Base-by-base conservation (phyloP, 1,284 basidiomycete genomes). In the Omphalotus olearius region DNA sequence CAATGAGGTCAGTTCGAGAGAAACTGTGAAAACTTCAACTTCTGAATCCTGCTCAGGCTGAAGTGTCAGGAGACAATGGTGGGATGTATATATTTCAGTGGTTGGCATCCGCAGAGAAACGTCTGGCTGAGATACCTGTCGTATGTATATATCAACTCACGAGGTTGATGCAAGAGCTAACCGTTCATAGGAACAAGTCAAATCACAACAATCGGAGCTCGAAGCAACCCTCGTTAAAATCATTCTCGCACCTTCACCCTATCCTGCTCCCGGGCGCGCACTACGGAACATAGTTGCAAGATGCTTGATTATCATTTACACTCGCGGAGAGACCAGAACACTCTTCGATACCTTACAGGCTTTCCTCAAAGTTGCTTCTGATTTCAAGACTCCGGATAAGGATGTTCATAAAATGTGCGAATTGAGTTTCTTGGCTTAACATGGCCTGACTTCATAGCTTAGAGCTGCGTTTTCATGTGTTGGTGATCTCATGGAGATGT, bases 341-440 rank as follows among this genome's bases (percentile, higher is more conserved):
- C 69, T 97, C 47, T 98, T 94, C 60, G 95, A 98, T 62, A 87
- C 90, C 6, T 66, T 96, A n/a, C 89, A 93, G 62, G 66, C 78
- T 1, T 77, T 94, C 50, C 67, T 94, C 51, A 91, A 85, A 69
- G 78, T 86, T 10, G 83, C 85, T 0, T 74, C 78, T 4, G 90
- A 93, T 58, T 69, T 80, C 56, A 93, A 93, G 66, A 69, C 80
- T 0, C 63, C 70, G 1, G 81, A 85, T 37, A 81, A 76, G 57
- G 86, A 88, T 57, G 66, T 68, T 6, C 71, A 77, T 56, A 85
- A 85, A 62, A 85, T 89, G 82, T 91, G 63, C 60, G 86, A 71
- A 16, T 18, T 14, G 5, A 11, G 13, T n/a, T n/a, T 52, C 23
- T 20, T 18, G 23, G 20, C n/a, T n/a, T 3, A 28, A 50, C 40